These are phyloP conservation scores for Trichoderma reesei DNA, from an alignment of 495 filamentous ascomycete genomes.

Conservation along the genomic window DNA sequence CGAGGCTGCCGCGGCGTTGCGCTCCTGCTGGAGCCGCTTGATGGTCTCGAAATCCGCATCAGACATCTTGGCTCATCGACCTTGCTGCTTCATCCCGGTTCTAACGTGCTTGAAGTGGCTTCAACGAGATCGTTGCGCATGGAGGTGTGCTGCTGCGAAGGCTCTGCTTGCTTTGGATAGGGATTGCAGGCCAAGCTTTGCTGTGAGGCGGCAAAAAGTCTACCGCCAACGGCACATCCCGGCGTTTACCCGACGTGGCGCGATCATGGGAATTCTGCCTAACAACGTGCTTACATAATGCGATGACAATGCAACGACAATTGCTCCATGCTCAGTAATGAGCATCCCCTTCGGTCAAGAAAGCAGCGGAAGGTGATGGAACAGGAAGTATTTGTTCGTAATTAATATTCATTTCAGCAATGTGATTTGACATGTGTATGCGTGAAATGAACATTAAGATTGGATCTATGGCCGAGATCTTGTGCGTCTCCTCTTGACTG, in stretches of 20 bases:
- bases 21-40: slow-evolving; percentile 79
- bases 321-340: too few species aligned
- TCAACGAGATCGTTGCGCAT: slow-evolving; percentile 6
- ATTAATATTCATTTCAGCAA: too few species aligned
- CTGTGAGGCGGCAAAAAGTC: slow-evolving; percentile 7
- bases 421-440: too few species aligned
- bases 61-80: slow-evolving; percentile 37
- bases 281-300: neutral
- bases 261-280: too few species aligned
- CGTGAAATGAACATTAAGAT: neutral
- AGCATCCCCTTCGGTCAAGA: too few species aligned
- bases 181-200: slow-evolving; percentile 4
- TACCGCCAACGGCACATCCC: neutral
- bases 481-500: slow-evolving; percentile 1
- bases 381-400: too few species aligned
- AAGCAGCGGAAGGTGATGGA: too few species aligned
- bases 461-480: neutral
- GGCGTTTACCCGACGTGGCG: neutral
- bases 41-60: slow-evolving; percentile 76
- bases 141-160: slow-evolving; percentile 5
- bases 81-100: slow-evolving; percentile 11
- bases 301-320: too few species aligned
- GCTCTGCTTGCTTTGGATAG: neutral
- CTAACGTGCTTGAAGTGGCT: neutral
- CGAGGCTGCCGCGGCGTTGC: slow-evolving; percentile 70